Conservation (phyloP, 2,329 filamentous ascomycete genomes). For the Xylogone sp. region DNA sequence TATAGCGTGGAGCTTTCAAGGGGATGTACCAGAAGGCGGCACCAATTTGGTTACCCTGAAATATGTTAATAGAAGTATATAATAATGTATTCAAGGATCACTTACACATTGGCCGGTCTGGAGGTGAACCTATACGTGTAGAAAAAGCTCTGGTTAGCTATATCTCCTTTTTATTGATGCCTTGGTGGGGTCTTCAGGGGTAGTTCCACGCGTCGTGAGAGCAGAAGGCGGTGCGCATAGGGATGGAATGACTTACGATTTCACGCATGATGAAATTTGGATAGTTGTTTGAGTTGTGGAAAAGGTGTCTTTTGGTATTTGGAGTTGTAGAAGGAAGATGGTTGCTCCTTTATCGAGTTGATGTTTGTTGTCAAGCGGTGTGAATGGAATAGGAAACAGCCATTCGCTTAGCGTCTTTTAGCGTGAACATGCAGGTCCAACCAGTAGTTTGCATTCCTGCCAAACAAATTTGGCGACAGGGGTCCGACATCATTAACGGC, state of each 20-base stretch:
- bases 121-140: slow-evolving; percentile 80
- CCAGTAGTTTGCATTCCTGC: not conserved
- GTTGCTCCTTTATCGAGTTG: slow-evolving; percentile 10
- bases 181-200: slow-evolving; percentile 32
- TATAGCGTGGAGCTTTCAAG: slow-evolving; percentile 21
- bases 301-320: slow-evolving; percentile 4
- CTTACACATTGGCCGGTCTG: slow-evolving; percentile 99
- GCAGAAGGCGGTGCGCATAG: slow-evolving; percentile 3
- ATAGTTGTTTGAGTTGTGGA: slow-evolving; percentile 14
- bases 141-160: slow-evolving; percentile 53
- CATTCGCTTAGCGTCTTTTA: slow-evolving; percentile 6
- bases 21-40: slow-evolving; percentile 87
- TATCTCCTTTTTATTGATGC: slow-evolving; percentile 36
- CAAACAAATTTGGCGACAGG: not conserved
- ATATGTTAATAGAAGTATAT: slow-evolving; percentile 6
- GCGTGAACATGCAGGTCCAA: not conserved
- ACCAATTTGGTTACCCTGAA: slow-evolving; percentile 99
- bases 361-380: slow-evolving; percentile 13
- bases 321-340: slow-evolving; percentile 4
- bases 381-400: not conserved
- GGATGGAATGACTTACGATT: slow-evolving; percentile 54
- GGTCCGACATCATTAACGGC: not conserved
- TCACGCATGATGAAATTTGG: slow-evolving; percentile 62
- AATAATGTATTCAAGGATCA: slow-evolving; percentile 22
- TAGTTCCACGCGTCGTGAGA: slow-evolving; percentile 34